phyloP scores from a whole-genome alignment of 192 early-diverging fungal genomes.

The Gamsiella multidivaricata region DNA sequence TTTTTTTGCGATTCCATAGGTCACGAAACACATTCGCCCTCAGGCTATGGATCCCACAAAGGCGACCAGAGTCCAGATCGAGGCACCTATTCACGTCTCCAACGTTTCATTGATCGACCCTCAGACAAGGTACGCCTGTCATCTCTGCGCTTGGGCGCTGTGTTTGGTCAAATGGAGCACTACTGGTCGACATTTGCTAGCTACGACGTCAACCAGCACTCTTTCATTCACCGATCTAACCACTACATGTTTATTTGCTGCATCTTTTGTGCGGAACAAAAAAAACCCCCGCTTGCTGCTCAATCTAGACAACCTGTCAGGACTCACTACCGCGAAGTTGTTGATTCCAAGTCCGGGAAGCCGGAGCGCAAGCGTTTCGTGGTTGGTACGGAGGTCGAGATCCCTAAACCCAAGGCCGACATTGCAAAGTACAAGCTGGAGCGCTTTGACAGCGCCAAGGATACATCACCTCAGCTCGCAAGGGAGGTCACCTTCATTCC shows the following conservation, averaged over 20 bases:
- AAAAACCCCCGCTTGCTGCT: not conserved
- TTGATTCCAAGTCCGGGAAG: conserved; percentile 29
- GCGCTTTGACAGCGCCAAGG: conserved; percentile 50
- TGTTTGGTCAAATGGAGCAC: no score
- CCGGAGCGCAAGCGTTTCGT: conserved; percentile 49
- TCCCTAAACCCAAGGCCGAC: conserved; percentile 51
- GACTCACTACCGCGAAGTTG: conserved; percentile 36
- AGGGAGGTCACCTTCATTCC: conserved; percentile 53
- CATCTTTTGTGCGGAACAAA: not conserved
- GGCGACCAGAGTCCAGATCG: conserved; percentile 67
- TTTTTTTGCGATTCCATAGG: conserved; percentile 38
- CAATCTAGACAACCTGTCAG: conserved; percentile 41
- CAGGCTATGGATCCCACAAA: conserved; percentile 47
- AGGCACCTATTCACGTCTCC: conserved; percentile 76
- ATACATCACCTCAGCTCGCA: conserved; percentile 35
- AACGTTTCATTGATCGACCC: conserved; percentile 82
- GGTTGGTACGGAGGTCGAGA: conserved; percentile 41
- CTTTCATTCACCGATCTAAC: not conserved
- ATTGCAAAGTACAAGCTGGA: conserved; percentile 48
- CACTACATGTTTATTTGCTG: not conserved
- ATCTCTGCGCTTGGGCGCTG: no score
- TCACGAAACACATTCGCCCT: conserved; percentile 69
- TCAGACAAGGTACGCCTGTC: conserved; percentile 37
- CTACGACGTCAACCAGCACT: no score
- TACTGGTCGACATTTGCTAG: no score